phyloP scores from a whole-genome alignment of 345 rosid genomes.

The Laguncularia racemosa region DNA sequence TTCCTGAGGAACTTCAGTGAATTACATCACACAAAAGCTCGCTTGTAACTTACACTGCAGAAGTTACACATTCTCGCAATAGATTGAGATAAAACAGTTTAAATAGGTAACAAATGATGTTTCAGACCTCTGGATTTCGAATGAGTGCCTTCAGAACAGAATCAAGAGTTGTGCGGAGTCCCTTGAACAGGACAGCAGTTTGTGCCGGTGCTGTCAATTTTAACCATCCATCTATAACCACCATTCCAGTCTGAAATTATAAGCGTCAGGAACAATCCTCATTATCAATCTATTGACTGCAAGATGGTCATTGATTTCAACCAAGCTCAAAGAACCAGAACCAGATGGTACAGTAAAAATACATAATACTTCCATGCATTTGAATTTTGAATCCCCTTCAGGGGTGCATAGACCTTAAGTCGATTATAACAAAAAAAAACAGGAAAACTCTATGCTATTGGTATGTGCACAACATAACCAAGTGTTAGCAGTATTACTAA shows the following conservation, averaged over 20 bases:
- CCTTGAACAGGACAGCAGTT: slow-evolving; percentile 86
- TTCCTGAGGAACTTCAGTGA: too few relatives aligned
- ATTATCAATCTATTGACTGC: not conserved
- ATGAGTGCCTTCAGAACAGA: slow-evolving; percentile 59
- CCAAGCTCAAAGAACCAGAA: too few relatives aligned
- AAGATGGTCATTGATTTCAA: not conserved
- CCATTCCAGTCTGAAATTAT: slow-evolving; percentile 49
- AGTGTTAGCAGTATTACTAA: too few relatives aligned
- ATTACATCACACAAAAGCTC: not conserved
- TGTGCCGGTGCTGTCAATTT: slow-evolving; percentile 86
- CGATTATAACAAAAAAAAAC: too few relatives aligned
- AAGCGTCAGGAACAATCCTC: not conserved
- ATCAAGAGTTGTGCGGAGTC: slow-evolving; percentile 66
- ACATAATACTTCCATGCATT: too few relatives aligned
- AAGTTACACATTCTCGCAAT: not conserved
- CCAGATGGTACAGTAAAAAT: too few relatives aligned
- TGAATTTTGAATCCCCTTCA: too few relatives aligned
- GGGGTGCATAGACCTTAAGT: too few relatives aligned
- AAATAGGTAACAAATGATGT: not conserved
- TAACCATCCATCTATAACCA: slow-evolving; percentile 77
- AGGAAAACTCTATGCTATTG: too few relatives aligned
- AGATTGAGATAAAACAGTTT: not conserved
- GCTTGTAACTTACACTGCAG: not conserved
- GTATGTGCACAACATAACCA: too few relatives aligned
- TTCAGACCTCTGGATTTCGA: slow-evolving; percentile 63